A percentile compares a stretch with the other conserved stretches of the same genome.
These are phyloP conservation scores for Ocimum tenuiflorum DNA, from an alignment of 257 asterid genomes.

Conservation along the genomic window DNA sequence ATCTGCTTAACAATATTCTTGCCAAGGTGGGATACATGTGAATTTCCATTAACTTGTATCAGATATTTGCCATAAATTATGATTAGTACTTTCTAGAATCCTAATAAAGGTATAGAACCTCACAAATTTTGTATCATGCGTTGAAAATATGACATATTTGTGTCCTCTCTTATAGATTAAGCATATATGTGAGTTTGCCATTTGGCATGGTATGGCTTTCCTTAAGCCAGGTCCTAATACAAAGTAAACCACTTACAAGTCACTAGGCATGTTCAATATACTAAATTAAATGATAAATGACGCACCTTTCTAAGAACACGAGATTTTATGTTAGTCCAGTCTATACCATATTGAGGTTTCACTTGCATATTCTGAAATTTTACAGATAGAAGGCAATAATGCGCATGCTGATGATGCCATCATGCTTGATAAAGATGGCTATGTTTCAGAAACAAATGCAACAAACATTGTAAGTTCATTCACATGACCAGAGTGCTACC, in stretches of 20 bases:
- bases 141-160: not conserved
- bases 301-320: not conserved
- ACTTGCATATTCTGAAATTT: slow-evolving; percentile 8
- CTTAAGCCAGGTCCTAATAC: not conserved
- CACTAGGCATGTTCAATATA: not conserved
- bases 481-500: not conserved
- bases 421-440: slow-evolving; percentile 92
- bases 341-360: not conserved
- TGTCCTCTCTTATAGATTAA: not conserved
- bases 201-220: not conserved
- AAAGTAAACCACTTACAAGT: not conserved
- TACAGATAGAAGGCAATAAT: slow-evolving; percentile 91
- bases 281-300: not conserved
- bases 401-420: slow-evolving; percentile 83
- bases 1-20: slow-evolving; percentile 86
- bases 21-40: slow-evolving; percentile 53
- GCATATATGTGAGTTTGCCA: not conserved
- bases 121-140: not conserved
- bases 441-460: slow-evolving; percentile 90
- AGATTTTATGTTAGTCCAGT: not conserved
- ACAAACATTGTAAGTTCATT: slow-evolving; percentile 67
- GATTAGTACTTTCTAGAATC: not conserved
- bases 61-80: not conserved
- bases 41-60: slow-evolving; percentile 10
- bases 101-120: not conserved